Evolutionary conservation across 495 filamentous ascomycete species (phyloP).

Genomic region (Xylaria flabelliformis): DNA sequence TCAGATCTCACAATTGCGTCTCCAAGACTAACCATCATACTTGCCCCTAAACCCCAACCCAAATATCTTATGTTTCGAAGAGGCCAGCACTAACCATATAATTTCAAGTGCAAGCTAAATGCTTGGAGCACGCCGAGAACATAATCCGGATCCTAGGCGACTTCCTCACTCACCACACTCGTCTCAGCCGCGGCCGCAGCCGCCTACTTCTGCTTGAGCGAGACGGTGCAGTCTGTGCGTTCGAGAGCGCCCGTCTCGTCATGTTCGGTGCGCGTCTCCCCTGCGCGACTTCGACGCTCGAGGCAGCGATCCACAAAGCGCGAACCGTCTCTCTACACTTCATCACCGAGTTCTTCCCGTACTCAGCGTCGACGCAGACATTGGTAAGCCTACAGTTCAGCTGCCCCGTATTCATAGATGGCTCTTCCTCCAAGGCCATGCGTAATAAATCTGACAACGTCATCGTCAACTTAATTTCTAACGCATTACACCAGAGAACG

Average conservation of each 20-base stretch:
- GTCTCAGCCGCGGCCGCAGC: conserved; percentile 19
- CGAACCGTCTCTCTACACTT: conserved; percentile 28
- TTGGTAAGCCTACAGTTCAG: conserved; percentile 24
- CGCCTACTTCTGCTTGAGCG: conserved; percentile 33
- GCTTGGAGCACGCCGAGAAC: conserved; percentile 38
- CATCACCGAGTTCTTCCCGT: conserved; percentile 37
- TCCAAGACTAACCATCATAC: not conserved
- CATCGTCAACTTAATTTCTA: too few relatives aligned
- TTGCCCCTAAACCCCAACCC: not conserved
- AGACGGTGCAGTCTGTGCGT: conserved; percentile 39
- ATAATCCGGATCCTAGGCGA: conserved; percentile 39
- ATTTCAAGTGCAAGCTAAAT: conserved; percentile 31
- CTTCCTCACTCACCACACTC: conserved; percentile 24
- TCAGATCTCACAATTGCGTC: not conserved
- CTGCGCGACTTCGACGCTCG: conserved; percentile 30
- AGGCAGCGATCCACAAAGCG: conserved; percentile 34
- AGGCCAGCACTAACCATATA: not conserved
- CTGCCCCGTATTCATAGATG: too few relatives aligned
- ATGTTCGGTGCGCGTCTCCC: conserved; percentile 38
- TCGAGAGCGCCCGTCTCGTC: conserved; percentile 37
- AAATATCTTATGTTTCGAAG: not conserved
- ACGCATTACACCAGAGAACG: conserved; percentile 23
- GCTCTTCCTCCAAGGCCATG: too few relatives aligned
- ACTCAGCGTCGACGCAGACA: conserved; percentile 36
- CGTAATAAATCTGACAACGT: too few relatives aligned